Evolutionary conservation across 2,329 filamentous ascomycete species (phyloP).

Genomic region (Xylaria sp.): DNA sequence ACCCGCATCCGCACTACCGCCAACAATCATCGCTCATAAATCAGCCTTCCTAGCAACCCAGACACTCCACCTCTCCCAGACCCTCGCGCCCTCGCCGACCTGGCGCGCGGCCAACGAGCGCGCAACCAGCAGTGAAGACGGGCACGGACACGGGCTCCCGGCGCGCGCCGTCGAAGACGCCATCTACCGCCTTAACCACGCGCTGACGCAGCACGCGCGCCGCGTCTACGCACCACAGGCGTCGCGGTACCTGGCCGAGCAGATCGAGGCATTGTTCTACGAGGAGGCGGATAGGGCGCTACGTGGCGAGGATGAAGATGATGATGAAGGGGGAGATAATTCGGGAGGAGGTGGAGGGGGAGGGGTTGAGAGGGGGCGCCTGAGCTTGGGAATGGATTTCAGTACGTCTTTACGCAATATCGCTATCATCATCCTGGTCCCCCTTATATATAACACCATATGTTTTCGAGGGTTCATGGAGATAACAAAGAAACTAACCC

Average conservation of each 20-base stretch:
- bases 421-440: too few relatives aligned
- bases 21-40: conserved; percentile 67
- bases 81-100: conserved; percentile 59
- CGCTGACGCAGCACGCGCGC: conserved; percentile 67
- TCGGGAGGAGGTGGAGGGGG: conserved; percentile 41
- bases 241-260: conserved; percentile 73
- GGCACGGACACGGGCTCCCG: conserved; percentile 48
- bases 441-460: too few relatives aligned
- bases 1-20: too few relatives aligned
- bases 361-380: conserved; percentile 39
- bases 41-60: conserved; percentile 67
- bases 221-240: conserved; percentile 71
- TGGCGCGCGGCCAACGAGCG: conserved; percentile 57
- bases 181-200: conserved; percentile 63
- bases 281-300: conserved; percentile 48
- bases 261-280: conserved; percentile 71
- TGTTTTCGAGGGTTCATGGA: too few relatives aligned
- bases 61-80: conserved; percentile 66
- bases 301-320: conserved; percentile 40
- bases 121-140: too few relatives aligned
- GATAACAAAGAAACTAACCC: background rate
- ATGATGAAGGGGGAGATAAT: conserved; percentile 44
- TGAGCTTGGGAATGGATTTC: conserved; percentile 35
- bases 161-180: conserved; percentile 62
- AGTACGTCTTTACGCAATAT: too few relatives aligned